A percentile compares a stretch with the other conserved stretches of the same genome.
phyloP scores from a whole-genome alignment of 2,329 filamentous ascomycete species.

The Lachnum nothofagi region DNA sequence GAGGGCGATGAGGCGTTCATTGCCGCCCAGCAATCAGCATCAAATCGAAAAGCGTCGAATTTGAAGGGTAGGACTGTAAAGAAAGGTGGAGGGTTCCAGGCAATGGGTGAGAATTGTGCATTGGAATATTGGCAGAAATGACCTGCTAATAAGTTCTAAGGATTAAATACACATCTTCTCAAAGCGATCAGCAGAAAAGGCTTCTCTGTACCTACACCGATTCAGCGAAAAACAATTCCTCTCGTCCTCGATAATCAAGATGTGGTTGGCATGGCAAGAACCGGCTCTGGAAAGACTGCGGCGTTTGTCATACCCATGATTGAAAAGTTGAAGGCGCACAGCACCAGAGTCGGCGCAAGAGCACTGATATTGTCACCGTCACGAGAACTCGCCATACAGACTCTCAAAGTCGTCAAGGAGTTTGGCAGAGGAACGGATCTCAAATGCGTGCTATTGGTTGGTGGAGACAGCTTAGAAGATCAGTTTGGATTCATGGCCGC shows the following conservation, averaged over 20 bases:
- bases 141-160: constrained; percentile 35
- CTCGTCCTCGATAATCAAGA: constrained; percentile 84
- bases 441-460: constrained; percentile 83
- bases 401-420: constrained; percentile 93
- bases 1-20: constrained; percentile 86
- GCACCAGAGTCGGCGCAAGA: constrained; percentile 76
- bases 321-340: constrained; percentile 84
- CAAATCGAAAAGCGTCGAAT: constrained; percentile 79
- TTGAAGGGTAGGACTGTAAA: constrained; percentile 81
- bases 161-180: constrained; percentile 73
- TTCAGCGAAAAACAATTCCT: constrained; percentile 94
- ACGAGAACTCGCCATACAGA: constrained; percentile 90
- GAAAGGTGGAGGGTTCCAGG: constrained; percentile 94
- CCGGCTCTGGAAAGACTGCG: constrained; percentile 97
- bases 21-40: constrained; percentile 76
- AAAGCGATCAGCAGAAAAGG: constrained; percentile 92
- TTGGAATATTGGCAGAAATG: not conserved
- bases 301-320: constrained; percentile 99
- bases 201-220: constrained; percentile 92
- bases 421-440: constrained; percentile 85
- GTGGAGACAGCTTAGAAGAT: constrained; percentile 91
- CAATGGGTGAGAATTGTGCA: constrained; percentile 65
- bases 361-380: constrained; percentile 88
- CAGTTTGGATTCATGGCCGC: constrained; percentile 89
- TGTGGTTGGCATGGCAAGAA: constrained; percentile 98